A percentile compares a stretch with the other conserved stretches of the same genome.
phyloP scores from a whole-genome alignment of 2,329 filamentous ascomycete species.

The Curvularia verruculosa region DNA sequence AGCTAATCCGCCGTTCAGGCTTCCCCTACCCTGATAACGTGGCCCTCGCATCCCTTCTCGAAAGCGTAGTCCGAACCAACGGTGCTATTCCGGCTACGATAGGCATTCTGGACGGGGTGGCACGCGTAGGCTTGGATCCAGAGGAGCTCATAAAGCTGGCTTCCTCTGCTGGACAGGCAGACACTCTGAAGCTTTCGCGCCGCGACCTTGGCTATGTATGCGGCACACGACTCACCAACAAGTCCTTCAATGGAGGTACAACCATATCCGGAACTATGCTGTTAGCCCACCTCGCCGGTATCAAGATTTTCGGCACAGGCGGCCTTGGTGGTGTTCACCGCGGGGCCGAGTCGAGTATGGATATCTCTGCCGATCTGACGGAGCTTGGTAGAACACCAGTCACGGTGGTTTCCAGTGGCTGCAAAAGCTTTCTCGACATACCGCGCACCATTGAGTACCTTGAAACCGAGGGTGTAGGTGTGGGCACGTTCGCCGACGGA shows the following conservation, averaged over 20 bases:
- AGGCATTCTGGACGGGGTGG: conserved; percentile 82
- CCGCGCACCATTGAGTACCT: conserved; percentile 83
- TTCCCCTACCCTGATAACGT: conserved; percentile 75
- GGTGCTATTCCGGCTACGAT: conserved; percentile 87
- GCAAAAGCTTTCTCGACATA: conserved; percentile 96
- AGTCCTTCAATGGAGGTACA: conserved; percentile 81
- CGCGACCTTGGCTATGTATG: conserved; percentile 83
- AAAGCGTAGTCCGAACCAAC: conserved; percentile 78
- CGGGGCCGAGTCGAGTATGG: conserved; percentile 83
- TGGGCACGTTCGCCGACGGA: conserved; percentile 89
- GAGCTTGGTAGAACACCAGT: conserved; percentile 90
- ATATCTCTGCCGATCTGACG: conserved; percentile 92
- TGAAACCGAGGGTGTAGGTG: conserved; percentile 75
- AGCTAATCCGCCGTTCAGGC: conserved; percentile 51
- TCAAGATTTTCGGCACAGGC: conserved; percentile 92
- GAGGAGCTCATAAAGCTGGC: conserved; percentile 76
- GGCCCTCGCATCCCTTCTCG: conserved; percentile 78
- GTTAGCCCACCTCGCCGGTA: conserved; percentile 82
- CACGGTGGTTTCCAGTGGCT: conserved; percentile 86
- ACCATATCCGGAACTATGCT: conserved; percentile 94
- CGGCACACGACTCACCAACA: conserved; percentile 71
- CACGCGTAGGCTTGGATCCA: conserved; percentile 75
- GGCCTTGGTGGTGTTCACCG: conserved; percentile 94
- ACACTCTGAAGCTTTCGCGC: conserved; percentile 81
- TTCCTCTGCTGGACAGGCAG: conserved; percentile 67